Percentiles rank a stretch among this genome's conserved stretches.
These are phyloP conservation scores for Eucalyptus albens DNA, from an alignment of 345 rosid genomes.

Conservation along the genomic window DNA sequence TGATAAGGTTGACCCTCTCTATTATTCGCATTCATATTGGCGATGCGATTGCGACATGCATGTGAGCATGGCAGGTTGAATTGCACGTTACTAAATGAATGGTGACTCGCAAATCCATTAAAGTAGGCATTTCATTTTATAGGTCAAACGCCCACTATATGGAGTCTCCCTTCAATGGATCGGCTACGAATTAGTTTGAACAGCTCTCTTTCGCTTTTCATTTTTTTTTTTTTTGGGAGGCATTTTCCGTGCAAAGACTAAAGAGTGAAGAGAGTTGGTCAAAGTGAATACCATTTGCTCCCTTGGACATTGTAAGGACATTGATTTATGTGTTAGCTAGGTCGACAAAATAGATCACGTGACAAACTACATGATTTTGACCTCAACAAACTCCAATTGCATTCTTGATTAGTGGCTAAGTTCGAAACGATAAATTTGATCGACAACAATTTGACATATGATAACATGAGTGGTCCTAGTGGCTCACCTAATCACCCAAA, in stretches of 20 bases:
- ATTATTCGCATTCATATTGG: neutral
- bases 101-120: neutral
- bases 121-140: neutral
- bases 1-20: neutral
- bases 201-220: neutral
- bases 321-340: neutral
- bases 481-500: neutral
- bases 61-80: neutral
- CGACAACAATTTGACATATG: neutral
- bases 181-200: neutral
- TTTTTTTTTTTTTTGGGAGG: neutral
- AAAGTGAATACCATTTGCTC: neutral
- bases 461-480: neutral
- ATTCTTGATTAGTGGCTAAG: neutral
- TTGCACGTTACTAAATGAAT: neutral
- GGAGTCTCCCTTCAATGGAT: neutral
- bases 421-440: neutral
- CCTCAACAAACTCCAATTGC: neutral
- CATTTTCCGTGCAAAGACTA: neutral
- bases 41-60: neutral
- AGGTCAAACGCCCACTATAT: neutral
- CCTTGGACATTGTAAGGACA: neutral
- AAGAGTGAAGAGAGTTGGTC: neutral
- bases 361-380: neutral
- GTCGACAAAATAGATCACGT: neutral